Evolutionary conservation across 441 rosid genomes (phyloP).

Genomic region (Flueggea neowawraea): DNA sequence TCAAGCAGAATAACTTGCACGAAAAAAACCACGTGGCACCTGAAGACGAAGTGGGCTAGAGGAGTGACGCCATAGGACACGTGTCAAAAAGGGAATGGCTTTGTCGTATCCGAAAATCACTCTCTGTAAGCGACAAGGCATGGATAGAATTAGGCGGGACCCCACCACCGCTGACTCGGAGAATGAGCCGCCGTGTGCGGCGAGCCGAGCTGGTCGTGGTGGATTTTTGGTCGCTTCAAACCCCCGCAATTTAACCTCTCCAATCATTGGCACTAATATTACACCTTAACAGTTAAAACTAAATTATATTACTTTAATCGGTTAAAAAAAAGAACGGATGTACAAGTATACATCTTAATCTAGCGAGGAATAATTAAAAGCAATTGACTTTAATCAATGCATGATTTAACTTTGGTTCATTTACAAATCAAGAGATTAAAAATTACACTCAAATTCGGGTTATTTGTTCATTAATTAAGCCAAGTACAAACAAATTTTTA

Average conservation of each 20-base stretch:
- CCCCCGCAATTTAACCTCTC: conserved; percentile 10
- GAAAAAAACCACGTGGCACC: conserved; percentile 26
- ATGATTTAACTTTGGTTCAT: no score
- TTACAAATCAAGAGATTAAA: no score
- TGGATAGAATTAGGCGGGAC: conserved; percentile 21
- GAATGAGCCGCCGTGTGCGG: conserved; percentile 44
- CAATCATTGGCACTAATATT: conserved; percentile 5
- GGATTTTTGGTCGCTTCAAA: conserved; percentile 19
- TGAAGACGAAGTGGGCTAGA: background rate
- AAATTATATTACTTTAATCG: no score
- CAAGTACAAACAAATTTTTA: no score
- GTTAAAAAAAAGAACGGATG: no score
- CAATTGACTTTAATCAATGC: no score
- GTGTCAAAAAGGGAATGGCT: conserved; percentile 2
- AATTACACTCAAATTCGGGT: no score
- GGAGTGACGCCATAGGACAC: conserved; percentile 7
- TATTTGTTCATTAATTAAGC: no score
- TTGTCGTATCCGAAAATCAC: conserved; percentile 14
- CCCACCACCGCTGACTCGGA: conserved; percentile 17
- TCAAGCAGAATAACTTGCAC: conserved; percentile 15
- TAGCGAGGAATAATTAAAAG: no score
- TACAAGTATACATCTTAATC: no score
- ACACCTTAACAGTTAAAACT: no score
- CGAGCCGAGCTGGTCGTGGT: conserved; percentile 21
- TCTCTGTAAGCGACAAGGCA: background rate